phyloP scores from a whole-genome alignment of 2,329 filamentous ascomycete genomes.

The Fusarium zealandicum region DNA sequence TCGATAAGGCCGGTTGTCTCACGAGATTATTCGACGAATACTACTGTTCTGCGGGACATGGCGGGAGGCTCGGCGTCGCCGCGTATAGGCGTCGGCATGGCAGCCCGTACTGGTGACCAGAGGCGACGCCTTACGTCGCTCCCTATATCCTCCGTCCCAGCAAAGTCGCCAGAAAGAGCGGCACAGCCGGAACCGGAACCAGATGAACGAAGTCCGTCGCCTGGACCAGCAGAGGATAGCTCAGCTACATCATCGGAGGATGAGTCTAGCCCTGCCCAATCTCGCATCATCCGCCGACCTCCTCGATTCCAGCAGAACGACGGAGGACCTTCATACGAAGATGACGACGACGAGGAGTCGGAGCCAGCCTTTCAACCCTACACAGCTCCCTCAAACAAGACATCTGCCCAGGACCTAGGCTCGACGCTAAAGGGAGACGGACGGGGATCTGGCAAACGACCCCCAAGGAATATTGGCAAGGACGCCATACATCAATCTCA shows the following conservation, averaged over 20 bases:
- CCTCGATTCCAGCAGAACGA: slow-evolving; percentile 57
- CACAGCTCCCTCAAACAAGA: slow-evolving; percentile 46
- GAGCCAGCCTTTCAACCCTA: slow-evolving; percentile 64
- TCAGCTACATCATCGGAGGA: slow-evolving; percentile 54
- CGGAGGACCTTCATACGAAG: slow-evolving; percentile 48
- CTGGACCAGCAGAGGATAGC: slow-evolving; percentile 49
- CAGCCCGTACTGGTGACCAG: slow-evolving; percentile 39
- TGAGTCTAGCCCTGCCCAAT: slow-evolving; percentile 62
- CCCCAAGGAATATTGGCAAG: slow-evolving; percentile 42
- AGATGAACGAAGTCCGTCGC: slow-evolving; percentile 43
- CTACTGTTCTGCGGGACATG: slow-evolving; percentile 50
- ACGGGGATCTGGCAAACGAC: slow-evolving; percentile 44
- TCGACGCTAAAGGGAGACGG: slow-evolving; percentile 61
- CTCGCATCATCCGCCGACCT: slow-evolving; percentile 66
- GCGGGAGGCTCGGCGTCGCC: slow-evolving; percentile 44
- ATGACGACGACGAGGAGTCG: slow-evolving; percentile 64
- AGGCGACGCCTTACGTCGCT: slow-evolving; percentile 56
- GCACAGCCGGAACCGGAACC: slow-evolving; percentile 18
- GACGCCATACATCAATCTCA: slow-evolving; percentile 56
- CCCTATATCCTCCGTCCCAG: slow-evolving; percentile 45
- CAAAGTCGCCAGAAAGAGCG: slow-evolving; percentile 37
- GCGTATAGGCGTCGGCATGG: slow-evolving; percentile 33
- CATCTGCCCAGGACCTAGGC: slow-evolving; percentile 55
- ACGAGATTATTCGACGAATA: slow-evolving; percentile 58
- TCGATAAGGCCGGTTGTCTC: slow-evolving; percentile 55